Evolutionary conservation across 1,284 basidiomycete species (phyloP).

Genomic region (Microbotryum violaceum): DNA sequence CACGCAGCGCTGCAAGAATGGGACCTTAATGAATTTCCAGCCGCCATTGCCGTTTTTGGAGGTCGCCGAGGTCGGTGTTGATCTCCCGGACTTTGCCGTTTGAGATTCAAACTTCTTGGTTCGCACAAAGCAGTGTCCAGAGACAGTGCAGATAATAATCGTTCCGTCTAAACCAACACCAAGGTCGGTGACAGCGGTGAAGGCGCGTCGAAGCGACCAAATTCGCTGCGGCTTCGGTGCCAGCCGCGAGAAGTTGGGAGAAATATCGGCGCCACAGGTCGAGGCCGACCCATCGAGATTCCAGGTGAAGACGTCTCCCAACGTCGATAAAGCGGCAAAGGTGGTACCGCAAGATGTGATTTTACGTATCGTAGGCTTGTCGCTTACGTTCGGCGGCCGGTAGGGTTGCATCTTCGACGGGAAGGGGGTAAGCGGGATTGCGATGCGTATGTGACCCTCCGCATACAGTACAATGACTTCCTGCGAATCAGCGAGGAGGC

Average conservation of each 20-base stretch:
- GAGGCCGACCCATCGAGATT: slow-evolving; percentile 42
- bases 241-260: slow-evolving; percentile 15
- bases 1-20: slow-evolving; percentile 74
- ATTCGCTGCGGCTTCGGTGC: slow-evolving; percentile 75
- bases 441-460: slow-evolving; percentile 65
- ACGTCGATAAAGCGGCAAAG: slow-evolving; percentile 76
- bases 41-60: slow-evolving; percentile 11
- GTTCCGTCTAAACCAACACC: slow-evolving; percentile 81
- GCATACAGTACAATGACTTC: slow-evolving; percentile 81
- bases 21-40: slow-evolving; percentile 64
- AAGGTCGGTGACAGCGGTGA: slow-evolving; percentile 80
- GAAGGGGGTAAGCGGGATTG: slow-evolving; percentile 33
- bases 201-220: slow-evolving; percentile 80
- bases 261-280: background rate
- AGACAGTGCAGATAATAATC: slow-evolving; percentile 85
- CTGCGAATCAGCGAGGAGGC: slow-evolving; percentile 54
- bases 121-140: slow-evolving; percentile 87
- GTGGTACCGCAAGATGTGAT: slow-evolving; percentile 70
- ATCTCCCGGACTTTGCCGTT: background rate
- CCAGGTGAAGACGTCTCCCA: slow-evolving; percentile 90
- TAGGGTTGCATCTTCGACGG: slow-evolving; percentile 48
- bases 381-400: slow-evolving; percentile 58
- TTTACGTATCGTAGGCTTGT: slow-evolving; percentile 67
- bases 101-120: slow-evolving; percentile 45
- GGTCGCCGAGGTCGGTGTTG: slow-evolving; percentile 30